Conservation (phyloP, 108 stramenopile species). For the Schizochytrium sp. region DNA sequence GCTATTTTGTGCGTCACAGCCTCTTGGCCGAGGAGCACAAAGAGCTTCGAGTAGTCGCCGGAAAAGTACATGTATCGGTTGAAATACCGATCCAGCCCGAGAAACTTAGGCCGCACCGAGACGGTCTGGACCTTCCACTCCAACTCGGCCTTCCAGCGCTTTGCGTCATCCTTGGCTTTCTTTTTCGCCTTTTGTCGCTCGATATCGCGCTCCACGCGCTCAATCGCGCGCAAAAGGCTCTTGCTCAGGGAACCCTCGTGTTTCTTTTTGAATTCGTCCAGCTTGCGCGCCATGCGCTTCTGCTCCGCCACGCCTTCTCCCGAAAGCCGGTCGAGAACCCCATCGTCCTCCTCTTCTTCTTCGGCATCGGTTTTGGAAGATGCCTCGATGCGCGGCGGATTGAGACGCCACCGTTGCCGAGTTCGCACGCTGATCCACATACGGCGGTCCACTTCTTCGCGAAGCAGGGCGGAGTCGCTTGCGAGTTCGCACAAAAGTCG, state of each 20-base stretch:
- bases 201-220: constrained; percentile 4
- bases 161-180: background rate
- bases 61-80: constrained; percentile 6
- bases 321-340: background rate
- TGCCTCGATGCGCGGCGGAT: background rate
- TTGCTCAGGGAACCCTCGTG: background rate
- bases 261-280: background rate
- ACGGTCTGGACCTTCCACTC: background rate
- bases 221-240: background rate
- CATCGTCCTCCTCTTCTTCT: background rate
- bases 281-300: background rate
- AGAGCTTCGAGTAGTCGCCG: background rate
- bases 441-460: constrained; percentile 8
- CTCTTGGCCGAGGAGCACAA: background rate
- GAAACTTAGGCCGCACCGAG: background rate
- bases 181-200: background rate
- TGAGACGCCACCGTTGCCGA: background rate
- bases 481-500: background rate
- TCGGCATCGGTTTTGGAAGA: background rate
- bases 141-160: constrained; percentile 8
- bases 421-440: background rate
- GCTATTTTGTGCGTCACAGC: background rate
- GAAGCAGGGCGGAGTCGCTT: background rate
- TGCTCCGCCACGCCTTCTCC: constrained; percentile 1
- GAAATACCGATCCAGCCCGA: background rate